phyloP scores from a whole-genome alignment of 2,329 filamentous ascomycete species.

The Chalaropsis thielavioides region DNA sequence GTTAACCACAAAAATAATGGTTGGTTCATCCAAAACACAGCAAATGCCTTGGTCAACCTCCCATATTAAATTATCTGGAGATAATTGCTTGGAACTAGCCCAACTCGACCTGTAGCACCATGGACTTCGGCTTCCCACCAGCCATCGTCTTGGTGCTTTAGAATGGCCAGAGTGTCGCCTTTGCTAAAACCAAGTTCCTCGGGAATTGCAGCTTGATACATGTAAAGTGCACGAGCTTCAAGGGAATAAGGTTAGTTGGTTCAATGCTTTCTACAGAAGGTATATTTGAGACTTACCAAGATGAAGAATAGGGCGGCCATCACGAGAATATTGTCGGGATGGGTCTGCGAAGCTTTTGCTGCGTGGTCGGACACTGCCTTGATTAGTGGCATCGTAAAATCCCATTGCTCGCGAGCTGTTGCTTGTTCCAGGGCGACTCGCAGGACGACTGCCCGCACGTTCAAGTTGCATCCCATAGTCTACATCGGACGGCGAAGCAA shows the following conservation, averaged over 20 bases:
- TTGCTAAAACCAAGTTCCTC: conserved; percentile 89
- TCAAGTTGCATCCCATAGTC: conserved; percentile 44
- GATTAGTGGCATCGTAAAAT: conserved; percentile 38
- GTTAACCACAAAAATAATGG: not conserved
- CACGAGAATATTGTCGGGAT: conserved; percentile 66
- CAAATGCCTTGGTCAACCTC: not conserved
- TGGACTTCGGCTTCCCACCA: conserved; percentile 99
- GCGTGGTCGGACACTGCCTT: conserved; percentile 34
- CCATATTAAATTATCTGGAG: conserved; percentile 31
- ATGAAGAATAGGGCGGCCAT: conserved; percentile 78
- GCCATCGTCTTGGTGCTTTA: conserved; percentile 88
- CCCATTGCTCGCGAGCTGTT: conserved; percentile 36
- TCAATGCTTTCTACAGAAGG: not conserved
- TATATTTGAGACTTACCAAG: conserved; percentile 56
- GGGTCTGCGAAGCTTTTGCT: conserved; percentile 81
- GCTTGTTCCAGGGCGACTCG: conserved; percentile 36
- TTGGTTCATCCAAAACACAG: not conserved
- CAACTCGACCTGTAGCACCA: conserved; percentile 43
- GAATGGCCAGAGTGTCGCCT: conserved; percentile 76
- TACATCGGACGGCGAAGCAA: conserved; percentile 43
- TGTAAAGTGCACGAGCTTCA: conserved; percentile 79
- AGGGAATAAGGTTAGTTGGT: not conserved
- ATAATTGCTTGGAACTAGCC: conserved; percentile 56
- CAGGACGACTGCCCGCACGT: conserved; percentile 26
- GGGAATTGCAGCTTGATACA: conserved; percentile 86